A percentile compares a stretch with the other conserved stretches of the same genome.
Evolutionary conservation across 1,284 basidiomycete species (phyloP).

Genomic region (Dichomitus squalens): DNA sequence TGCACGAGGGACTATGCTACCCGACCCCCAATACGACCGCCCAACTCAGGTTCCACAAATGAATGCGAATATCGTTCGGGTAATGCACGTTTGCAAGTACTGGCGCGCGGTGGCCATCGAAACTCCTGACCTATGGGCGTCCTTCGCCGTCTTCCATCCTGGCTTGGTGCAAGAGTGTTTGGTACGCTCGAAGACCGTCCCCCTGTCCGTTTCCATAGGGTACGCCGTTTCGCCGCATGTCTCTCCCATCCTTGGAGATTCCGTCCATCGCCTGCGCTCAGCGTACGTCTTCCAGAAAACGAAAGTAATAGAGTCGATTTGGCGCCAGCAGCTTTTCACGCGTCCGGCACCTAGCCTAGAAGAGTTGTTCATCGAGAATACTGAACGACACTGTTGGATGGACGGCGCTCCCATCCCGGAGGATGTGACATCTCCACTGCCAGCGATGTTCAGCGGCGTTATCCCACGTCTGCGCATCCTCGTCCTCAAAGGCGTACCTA

Average conservation of each 20-base stretch:
- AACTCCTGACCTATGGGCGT: not conserved
- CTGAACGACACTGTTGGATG: not conserved
- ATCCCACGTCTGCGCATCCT: not conserved
- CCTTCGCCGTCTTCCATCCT: not conserved
- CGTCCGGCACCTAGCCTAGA: not conserved
- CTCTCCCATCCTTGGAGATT: not conserved
- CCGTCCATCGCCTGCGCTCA: not conserved
- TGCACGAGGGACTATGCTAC: too few relatives aligned
- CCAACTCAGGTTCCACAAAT: too few relatives aligned
- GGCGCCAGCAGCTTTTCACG: not conserved
- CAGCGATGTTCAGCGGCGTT: not conserved
- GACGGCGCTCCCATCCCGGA: too few relatives aligned
- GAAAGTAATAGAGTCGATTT: not conserved
- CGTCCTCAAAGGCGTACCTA: not conserved
- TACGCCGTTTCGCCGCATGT: not conserved
- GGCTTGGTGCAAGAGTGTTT: not conserved
- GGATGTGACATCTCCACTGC: not conserved
- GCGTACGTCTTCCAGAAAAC: not conserved
- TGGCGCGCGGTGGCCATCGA: not conserved
- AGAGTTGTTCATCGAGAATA: not conserved
- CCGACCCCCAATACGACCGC: too few relatives aligned
- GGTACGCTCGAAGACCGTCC: not conserved
- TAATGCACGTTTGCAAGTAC: not conserved
- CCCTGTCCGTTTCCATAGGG: not conserved
- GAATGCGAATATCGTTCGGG: not conserved